phyloP scores from a whole-genome alignment of 352 stramenopile genomes.

The Globisporangium spiculum region DNA sequence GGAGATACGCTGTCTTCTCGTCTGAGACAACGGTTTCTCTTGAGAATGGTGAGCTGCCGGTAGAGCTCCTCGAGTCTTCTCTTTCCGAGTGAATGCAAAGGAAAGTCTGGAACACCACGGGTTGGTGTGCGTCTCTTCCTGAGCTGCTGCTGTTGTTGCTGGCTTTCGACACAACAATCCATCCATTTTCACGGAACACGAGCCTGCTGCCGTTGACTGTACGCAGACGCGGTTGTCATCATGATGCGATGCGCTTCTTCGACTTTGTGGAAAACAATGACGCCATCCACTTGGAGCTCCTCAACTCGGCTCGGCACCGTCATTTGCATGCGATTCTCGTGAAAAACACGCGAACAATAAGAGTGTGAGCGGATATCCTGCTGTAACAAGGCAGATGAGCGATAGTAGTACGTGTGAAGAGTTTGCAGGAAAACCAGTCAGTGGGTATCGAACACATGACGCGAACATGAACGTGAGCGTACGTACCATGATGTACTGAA shows the following conservation, averaged over 20 bases:
- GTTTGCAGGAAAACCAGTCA: no score
- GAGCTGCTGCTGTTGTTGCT: neutral
- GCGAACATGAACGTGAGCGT: neutral
- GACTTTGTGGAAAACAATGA: conserved; percentile 4
- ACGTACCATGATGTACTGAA: neutral
- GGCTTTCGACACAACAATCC: neutral
- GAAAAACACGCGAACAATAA: neutral
- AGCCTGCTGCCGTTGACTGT: neutral
- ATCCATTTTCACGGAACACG: conserved; percentile 6
- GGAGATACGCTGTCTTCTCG: neutral
- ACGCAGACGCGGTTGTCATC: neutral
- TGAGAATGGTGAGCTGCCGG: no score
- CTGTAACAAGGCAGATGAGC: no score
- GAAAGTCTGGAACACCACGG: conserved; percentile 6
- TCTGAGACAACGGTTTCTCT: no score
- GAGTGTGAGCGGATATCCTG: no score
- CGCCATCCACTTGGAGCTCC: neutral
- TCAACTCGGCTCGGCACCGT: neutral
- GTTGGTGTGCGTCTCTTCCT: no score
- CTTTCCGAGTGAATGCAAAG: conserved; percentile 1
- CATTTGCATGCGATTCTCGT: neutral
- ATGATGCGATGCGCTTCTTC: conserved; percentile 7
- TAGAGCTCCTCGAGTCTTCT: neutral
- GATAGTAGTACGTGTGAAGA: no score
- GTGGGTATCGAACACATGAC: no score